phyloP scores from a whole-genome alignment of 179 eudicot species.

The Pouteria campechiana region DNA sequence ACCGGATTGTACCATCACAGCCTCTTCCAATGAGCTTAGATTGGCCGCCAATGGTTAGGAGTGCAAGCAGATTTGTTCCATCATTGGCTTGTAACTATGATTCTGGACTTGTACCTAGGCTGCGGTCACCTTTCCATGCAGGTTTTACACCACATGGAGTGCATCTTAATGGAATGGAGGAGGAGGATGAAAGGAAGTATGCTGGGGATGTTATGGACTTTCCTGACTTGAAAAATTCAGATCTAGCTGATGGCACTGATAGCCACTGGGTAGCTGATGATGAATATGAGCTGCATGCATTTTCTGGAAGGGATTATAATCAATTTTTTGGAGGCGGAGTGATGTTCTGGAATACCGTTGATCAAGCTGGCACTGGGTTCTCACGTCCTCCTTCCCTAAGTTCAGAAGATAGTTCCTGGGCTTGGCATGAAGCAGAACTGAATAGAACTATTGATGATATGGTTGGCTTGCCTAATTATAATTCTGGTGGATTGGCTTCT shows the following conservation, averaged over 20 bases:
- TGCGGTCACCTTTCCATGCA: constrained; percentile 47
- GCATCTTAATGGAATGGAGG: constrained; percentile 23
- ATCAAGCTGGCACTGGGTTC: constrained; percentile 63
- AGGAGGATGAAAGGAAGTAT: constrained; percentile 63
- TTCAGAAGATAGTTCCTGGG: constrained; percentile 98
- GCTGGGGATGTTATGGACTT: constrained; percentile 48
- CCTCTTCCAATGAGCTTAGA: constrained; percentile 68
- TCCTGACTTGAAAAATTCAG: constrained; percentile 43
- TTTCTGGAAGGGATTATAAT: constrained; percentile 75
- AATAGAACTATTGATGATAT: constrained; percentile 91
- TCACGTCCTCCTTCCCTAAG: constrained; percentile 97
- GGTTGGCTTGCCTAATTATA: constrained; percentile 90
- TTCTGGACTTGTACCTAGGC: constrained; percentile 50
- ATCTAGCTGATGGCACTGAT: constrained; percentile 63
- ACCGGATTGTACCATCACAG: constrained; percentile 45
- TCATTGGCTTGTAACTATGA: constrained; percentile 58
- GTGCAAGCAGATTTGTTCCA: constrained; percentile 30
- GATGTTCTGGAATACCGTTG: constrained; percentile 96
- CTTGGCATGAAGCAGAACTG: constrained; percentile 95
- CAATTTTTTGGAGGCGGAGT: constrained; percentile 93
- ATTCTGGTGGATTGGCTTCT: constrained; percentile 82
- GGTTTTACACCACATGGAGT: constrained; percentile 37
- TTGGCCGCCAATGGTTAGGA: constrained; percentile 71
- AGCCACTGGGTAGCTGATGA: constrained; percentile 91
- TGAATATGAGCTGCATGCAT: constrained; percentile 67